A percentile compares a stretch with the other conserved stretches of the same genome.
Evolutionary conservation across 1,284 basidiomycete species (phyloP).

Genomic region (Hemileia vastatrix): DNA sequence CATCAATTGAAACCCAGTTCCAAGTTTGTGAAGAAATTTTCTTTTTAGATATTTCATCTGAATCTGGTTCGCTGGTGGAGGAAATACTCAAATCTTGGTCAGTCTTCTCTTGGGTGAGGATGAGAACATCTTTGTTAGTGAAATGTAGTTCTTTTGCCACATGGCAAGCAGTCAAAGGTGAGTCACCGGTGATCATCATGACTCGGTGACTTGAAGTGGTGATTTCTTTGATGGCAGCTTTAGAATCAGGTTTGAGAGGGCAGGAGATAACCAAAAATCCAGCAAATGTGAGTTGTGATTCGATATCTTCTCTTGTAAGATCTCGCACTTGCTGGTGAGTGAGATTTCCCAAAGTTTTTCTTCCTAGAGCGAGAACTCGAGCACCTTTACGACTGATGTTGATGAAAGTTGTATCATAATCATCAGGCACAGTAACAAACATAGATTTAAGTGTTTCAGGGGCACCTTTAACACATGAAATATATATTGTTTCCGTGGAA

Average conservation of each 20-base stretch:
- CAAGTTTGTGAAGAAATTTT: too few relatives aligned
- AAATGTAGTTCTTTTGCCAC: conserved; percentile 41
- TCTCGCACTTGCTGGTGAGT: conserved; percentile 38
- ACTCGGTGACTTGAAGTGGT: conserved; percentile 37
- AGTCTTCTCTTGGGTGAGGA: conserved; percentile 36
- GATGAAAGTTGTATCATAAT: neutral
- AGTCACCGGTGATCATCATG: conserved; percentile 45
- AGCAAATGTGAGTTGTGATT: conserved; percentile 38
- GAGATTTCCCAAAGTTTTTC: conserved; percentile 37
- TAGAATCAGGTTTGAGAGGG: conserved; percentile 44
- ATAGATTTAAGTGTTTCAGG: neutral
- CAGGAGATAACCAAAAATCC: conserved; percentile 44
- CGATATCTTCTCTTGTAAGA: too few relatives aligned
- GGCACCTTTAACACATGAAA: neutral
- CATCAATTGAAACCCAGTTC: too few relatives aligned
- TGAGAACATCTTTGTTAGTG: conserved; percentile 39
- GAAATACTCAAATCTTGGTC: too few relatives aligned
- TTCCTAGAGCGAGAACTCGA: neutral
- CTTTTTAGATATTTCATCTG: too few relatives aligned
- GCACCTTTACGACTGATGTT: neutral
- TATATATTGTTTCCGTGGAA: conserved; percentile 11
- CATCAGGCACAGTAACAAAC: neutral
- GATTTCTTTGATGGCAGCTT: conserved; percentile 38
- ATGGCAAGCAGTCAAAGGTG: conserved; percentile 40
- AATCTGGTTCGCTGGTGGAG: too few relatives aligned